Base-by-base conservation (phyloP, 257 asterid genomes). In the Euphrasia confusa region DNA sequence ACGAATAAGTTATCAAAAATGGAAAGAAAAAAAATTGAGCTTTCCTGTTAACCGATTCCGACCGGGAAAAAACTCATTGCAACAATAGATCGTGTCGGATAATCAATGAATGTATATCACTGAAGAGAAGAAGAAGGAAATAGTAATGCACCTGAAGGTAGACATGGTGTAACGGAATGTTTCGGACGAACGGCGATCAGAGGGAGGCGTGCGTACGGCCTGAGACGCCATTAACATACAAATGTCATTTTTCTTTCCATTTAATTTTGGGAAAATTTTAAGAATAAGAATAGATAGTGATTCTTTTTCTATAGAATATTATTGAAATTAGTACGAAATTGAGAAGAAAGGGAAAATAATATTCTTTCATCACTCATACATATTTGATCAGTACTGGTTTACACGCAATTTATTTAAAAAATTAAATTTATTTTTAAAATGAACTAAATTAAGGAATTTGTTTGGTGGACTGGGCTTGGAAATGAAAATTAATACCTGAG, bases 171-270 rank as follows among this genome's bases (percentile, higher is more conserved):
- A 67, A 60, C 39, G 70, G 61, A 48, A 68, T 70, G 58, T 65
- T 77, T 71, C 79, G 68, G 79, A 71, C 45, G 71, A 73, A 67
- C 81, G 71, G 81, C 70, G 84, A 79, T 79, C 72, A 53, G 65
- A 61, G 65, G 62, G 32, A 54, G 37, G 24, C 62, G 72, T 68
- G 61, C 14, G 64, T 50, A 49, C 65, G 72, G 72, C 68, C 68
- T 58, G 71, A 66, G 67, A 62, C 77, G 79, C 81, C 84, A 79
- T 79, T 73, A 67, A 75, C 78, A 65, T 67, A 63, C 75, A 17
- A 61, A 68, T 67, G 69, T 63, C 71, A 67, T 74, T 65, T 68
- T 54, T 61, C 53, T n/a, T n/a, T n/a, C n/a, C n/a, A n/a, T n/a
- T n/a, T n/a, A n/a, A n/a, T n/a, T n/a, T n/a, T n/a, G n/a, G n/a